These are phyloP conservation scores for Xerocomellus chrysenteron DNA, from an alignment of 768 basidiomycete species.

Conservation along the genomic window DNA sequence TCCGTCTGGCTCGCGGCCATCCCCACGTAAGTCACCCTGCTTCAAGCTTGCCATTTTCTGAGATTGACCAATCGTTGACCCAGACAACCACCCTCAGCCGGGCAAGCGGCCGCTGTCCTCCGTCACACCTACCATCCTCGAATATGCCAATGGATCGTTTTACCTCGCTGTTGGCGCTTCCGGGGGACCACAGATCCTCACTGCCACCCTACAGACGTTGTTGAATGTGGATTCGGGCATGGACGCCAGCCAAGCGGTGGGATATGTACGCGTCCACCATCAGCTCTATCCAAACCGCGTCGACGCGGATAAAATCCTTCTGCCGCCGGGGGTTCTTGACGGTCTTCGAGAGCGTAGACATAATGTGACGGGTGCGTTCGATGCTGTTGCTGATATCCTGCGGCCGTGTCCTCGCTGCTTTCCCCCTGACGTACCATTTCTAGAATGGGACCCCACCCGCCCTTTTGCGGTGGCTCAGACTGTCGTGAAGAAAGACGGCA, in stretches of 20 bases:
- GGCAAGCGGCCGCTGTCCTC: slow-evolving; percentile 92
- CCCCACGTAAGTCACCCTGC: slow-evolving; percentile 60
- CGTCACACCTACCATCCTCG: slow-evolving; percentile 76
- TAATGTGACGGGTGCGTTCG: slow-evolving; percentile 56
- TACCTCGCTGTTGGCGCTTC: slow-evolving; percentile 78
- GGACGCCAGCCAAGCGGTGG: slow-evolving; percentile 80
- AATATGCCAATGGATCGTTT: slow-evolving; percentile 70
- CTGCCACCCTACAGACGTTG: slow-evolving; percentile 74
- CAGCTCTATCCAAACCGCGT: slow-evolving; percentile 72
- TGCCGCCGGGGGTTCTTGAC: slow-evolving; percentile 47
- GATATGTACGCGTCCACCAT: slow-evolving; percentile 80
- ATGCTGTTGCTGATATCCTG: too few relatives aligned
- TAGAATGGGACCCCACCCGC: too few relatives aligned
- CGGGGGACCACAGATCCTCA: slow-evolving; percentile 86
- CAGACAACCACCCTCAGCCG: slow-evolving; percentile 87
- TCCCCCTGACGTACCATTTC: too few relatives aligned
- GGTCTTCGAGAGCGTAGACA: slow-evolving; percentile 65
- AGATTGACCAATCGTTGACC: not conserved
- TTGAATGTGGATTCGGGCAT: slow-evolving; percentile 76
- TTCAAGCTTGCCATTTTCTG: not conserved
- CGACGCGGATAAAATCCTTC: slow-evolving; percentile 62
- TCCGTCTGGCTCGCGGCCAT: slow-evolving; percentile 77
- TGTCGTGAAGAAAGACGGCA: slow-evolving; percentile 49
- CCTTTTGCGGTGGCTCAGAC: slow-evolving; percentile 50
- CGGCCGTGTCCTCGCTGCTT: too few relatives aligned